Evolutionary conservation across 192 early-diverging fungal genomes (phyloP).

Genomic region (Coemansia biformis): DNA sequence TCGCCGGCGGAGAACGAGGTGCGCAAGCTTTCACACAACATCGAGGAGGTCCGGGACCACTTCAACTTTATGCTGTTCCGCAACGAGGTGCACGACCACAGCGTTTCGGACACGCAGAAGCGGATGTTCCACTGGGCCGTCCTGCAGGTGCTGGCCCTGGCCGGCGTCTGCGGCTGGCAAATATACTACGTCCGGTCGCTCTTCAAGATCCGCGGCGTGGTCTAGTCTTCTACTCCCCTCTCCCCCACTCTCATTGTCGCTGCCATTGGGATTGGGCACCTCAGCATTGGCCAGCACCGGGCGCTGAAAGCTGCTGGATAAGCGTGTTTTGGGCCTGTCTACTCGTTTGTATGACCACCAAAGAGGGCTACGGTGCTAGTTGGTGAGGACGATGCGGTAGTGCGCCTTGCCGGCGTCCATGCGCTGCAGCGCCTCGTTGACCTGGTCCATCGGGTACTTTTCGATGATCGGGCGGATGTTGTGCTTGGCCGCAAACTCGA

Average conservation of each 20-base stretch:
- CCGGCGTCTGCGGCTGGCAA: conserved; percentile 47
- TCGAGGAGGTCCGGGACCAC: conserved; percentile 47
- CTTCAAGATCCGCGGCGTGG: conserved; percentile 49
- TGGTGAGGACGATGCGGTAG: conserved; percentile 65
- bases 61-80: conserved; percentile 51
- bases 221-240: too few relatives aligned
- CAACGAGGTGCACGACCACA: conserved; percentile 45
- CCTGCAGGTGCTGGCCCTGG: conserved; percentile 37
- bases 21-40: conserved; percentile 44
- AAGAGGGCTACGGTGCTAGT: too few relatives aligned
- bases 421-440: conserved; percentile 58
- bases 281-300: too few relatives aligned
- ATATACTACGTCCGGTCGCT: conserved; percentile 49
- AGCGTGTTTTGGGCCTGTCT: too few relatives aligned
- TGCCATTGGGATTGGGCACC: too few relatives aligned
- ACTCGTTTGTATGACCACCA: too few relatives aligned
- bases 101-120: conserved; percentile 36
- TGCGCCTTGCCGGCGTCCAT: conserved; percentile 59
- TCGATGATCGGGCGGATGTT: conserved; percentile 63
- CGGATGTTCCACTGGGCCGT: conserved; percentile 48
- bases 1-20: conserved; percentile 41
- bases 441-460: conserved; percentile 56
- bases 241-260: too few relatives aligned
- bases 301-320: too few relatives aligned
- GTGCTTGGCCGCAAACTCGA: conserved; percentile 61